A percentile compares a stretch with the other conserved stretches of the same genome.
Evolutionary conservation across 805 yeast species (phyloP).

Genomic region (Vanderwaltozyma yarrowii): DNA sequence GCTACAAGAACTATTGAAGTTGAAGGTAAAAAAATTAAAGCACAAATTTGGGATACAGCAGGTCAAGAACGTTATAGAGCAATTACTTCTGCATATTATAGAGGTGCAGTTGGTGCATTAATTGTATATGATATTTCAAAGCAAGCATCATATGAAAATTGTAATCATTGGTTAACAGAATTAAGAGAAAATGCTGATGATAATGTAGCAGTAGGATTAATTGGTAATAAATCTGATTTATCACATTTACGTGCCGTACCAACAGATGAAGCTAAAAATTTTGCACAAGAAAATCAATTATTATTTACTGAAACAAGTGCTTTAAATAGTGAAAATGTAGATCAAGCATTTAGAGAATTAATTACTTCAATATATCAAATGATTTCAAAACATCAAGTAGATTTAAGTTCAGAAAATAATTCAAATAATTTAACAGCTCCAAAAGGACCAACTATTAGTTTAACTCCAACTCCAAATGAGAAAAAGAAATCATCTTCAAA

Average conservation of each 20-base stretch:
- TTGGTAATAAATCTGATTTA: slow-evolving; percentile 86
- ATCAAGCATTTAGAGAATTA: slow-evolving; percentile 85
- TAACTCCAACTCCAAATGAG: slow-evolving; percentile 89
- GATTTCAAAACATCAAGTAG: slow-evolving; percentile 88
- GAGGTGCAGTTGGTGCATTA: slow-evolving; percentile 97
- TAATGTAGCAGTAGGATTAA: slow-evolving; percentile 87
- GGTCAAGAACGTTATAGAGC: slow-evolving; percentile 99
- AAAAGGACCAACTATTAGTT: slow-evolving; percentile 81
- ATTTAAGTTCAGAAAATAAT: slow-evolving; percentile 49
- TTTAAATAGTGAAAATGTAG: slow-evolving; percentile 88
- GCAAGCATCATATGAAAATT: slow-evolving; percentile 75
- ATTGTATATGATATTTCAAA: slow-evolving; percentile 93
- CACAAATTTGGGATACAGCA: slow-evolving; percentile 98
- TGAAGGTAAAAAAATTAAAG: slow-evolving; percentile 75
- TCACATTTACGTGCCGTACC: slow-evolving; percentile 93
- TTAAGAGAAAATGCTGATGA: slow-evolving; percentile 88
- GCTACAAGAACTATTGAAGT: slow-evolving; percentile 91
- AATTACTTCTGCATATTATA: slow-evolving; percentile 90
- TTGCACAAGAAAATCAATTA: slow-evolving; percentile 85
- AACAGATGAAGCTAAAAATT: slow-evolving; percentile 92
- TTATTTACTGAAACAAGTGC: slow-evolving; percentile 96
- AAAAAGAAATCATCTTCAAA: slow-evolving; percentile 41
- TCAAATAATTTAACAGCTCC: slow-evolving; percentile 38
- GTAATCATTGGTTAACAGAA: slow-evolving; percentile 84
- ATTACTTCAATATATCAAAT: slow-evolving; percentile 88